phyloP scores from a whole-genome alignment of 352 stramenopile species.

The Aphanomyces cochlioides region DNA sequence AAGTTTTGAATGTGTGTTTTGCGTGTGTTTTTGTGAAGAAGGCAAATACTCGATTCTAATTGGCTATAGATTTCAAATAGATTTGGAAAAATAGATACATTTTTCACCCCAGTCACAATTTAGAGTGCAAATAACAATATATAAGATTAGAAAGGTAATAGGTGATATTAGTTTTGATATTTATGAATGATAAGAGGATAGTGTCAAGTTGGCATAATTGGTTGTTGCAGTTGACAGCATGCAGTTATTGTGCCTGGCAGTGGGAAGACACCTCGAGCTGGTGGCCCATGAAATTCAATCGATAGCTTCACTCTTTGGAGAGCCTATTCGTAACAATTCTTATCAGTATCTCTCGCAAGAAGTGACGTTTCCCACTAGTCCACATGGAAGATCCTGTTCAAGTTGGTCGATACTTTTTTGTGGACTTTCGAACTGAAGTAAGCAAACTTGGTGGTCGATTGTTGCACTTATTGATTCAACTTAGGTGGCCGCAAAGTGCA shows the following conservation, averaged over 20 bases:
- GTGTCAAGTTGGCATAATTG: no score
- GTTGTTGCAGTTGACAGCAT: background rate
- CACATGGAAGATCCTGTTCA: background rate
- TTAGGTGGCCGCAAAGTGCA: slow-evolving; percentile 8
- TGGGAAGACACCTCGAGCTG: slow-evolving; percentile 17
- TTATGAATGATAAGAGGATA: no score
- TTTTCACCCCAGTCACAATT: no score
- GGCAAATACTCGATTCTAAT: no score
- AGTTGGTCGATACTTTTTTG: slow-evolving; percentile 15
- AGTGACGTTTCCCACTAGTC: background rate
- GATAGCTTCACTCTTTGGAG: slow-evolving; percentile 19
- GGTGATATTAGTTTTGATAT: no score
- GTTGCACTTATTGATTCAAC: background rate
- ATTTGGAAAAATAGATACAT: no score
- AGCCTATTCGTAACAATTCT: slow-evolving; percentile 3
- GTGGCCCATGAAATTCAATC: slow-evolving; percentile 4
- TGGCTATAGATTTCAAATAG: no score
- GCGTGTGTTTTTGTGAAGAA: no score
- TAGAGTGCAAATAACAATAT: no score
- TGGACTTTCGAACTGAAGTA: slow-evolving; percentile 22
- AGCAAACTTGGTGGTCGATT: no score
- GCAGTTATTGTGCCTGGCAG: background rate
- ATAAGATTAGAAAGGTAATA: no score
- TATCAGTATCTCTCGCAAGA: background rate
- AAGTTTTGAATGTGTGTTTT: no score